phyloP scores from a whole-genome alignment of 2,329 filamentous ascomycete genomes.

The Coniochaeta pulveracea region DNA sequence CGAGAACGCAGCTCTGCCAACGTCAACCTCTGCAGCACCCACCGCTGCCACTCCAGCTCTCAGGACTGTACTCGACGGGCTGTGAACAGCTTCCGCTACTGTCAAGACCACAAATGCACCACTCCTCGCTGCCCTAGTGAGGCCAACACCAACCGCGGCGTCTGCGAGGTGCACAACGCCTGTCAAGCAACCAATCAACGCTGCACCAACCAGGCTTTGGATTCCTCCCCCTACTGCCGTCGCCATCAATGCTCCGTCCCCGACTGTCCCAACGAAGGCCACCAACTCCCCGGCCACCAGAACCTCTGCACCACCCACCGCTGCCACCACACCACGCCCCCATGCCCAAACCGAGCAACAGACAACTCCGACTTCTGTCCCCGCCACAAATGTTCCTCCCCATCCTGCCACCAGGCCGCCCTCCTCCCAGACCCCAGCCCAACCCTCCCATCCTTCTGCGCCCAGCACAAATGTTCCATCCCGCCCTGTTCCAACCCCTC shows the following conservation, averaged over 20 bases:
- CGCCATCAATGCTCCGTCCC: neutral
- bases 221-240: neutral
- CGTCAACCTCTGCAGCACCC: neutral
- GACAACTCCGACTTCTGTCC: too few relatives aligned
- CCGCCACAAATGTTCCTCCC: too few relatives aligned
- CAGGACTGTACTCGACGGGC: neutral
- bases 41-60: neutral
- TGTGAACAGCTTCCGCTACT: neutral
- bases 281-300: neutral
- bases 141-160: neutral
- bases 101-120: neutral
- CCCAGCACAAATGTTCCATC: too few relatives aligned
- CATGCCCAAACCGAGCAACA: too few relatives aligned
- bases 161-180: conserved; percentile 7
- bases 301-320: too few relatives aligned
- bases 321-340: too few relatives aligned
- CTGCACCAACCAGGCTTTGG: neutral
- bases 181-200: conserved; percentile 2
- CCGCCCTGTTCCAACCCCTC: too few relatives aligned
- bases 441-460: too few relatives aligned
- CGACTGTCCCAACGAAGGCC: conserved; percentile 1
- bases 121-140: neutral
- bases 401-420: too few relatives aligned
- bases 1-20: too few relatives aligned
- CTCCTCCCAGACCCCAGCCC: too few relatives aligned